Evolutionary conservation across 768 basidiomycete genomes (phyloP).

Genomic region (Boletellus ananiceps): DNA sequence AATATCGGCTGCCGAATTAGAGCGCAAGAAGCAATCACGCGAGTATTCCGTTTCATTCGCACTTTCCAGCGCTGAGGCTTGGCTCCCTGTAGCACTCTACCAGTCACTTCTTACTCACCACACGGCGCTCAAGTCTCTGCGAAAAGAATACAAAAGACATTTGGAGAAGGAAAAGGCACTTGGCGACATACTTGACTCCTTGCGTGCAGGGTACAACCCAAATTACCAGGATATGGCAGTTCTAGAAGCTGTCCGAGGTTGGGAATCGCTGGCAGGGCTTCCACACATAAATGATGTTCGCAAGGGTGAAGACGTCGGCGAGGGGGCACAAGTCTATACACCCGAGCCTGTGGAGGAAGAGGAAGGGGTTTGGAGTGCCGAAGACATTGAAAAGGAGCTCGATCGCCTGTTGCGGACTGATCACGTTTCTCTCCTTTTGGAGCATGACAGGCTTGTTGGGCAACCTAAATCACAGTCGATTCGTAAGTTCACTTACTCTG

Average conservation of each 20-base stretch:
- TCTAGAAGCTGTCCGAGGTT: conserved; percentile 91
- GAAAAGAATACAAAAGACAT: conserved; percentile 65
- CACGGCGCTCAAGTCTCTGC: conserved; percentile 70
- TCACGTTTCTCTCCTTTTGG: conserved; percentile 68
- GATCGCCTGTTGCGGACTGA: conserved; percentile 58
- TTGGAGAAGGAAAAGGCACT: conserved; percentile 73
- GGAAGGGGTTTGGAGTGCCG: conserved; percentile 57
- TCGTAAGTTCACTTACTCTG: conserved; percentile 42
- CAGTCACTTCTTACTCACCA: conserved; percentile 67
- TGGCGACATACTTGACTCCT: conserved; percentile 74
- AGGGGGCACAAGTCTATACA: conserved; percentile 24
- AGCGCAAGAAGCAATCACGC: conserved; percentile 87
- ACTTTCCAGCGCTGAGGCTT: not conserved
- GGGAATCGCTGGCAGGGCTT: conserved; percentile 69
- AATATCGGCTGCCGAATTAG: conserved; percentile 72
- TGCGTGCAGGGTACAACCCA: conserved; percentile 88
- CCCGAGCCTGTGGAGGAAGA: conserved; percentile 38
- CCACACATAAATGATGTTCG: conserved; percentile 69
- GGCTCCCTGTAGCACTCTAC: conserved; percentile 63
- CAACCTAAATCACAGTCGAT: conserved; percentile 44
- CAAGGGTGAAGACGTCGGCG: conserved; percentile 40
- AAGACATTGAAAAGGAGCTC: conserved; percentile 54
- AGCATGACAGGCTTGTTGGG: conserved; percentile 67
- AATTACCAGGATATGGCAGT: conserved; percentile 99
- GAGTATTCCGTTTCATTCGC: conserved; percentile 26